Conservation (phyloP, 306 rosid genomes). For the Medicago arabica region DNA sequence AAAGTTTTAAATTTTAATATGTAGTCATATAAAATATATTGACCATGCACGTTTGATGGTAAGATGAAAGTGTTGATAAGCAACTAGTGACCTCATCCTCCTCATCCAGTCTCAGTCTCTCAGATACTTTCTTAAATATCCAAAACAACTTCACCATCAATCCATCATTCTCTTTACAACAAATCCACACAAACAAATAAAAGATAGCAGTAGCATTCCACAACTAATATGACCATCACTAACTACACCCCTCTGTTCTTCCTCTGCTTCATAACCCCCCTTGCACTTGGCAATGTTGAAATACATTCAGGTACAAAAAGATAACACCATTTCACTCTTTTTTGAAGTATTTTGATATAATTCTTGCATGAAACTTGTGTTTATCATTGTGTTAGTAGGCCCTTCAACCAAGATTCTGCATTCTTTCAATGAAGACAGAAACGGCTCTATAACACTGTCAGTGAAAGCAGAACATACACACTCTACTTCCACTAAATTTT, state of each 20-base stretch:
- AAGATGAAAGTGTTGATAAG: neutral
- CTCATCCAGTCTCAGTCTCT: conserved; percentile 1
- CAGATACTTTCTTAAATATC: conserved; percentile 4
- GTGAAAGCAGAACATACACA: conserved; percentile 39
- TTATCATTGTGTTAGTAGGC: conserved; percentile 35
- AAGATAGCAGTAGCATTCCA: neutral
- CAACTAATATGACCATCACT: conserved; percentile 38
- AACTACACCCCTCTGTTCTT: conserved; percentile 41
- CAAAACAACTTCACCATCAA: neutral
- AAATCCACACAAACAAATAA: conserved; percentile 5
- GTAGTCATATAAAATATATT: neutral
- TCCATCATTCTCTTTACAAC: neutral
- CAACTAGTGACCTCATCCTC: conserved; percentile 23
- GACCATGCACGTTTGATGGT: neutral
- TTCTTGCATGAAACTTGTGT: neutral
- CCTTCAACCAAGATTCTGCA: conserved; percentile 38
- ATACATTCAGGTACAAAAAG: conserved; percentile 48
- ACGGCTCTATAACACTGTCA: conserved; percentile 39
- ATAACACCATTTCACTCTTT: neutral
- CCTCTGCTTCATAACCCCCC: conserved; percentile 41
- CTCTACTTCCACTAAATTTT: conserved; percentile 43
- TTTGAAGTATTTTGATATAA: neutral
- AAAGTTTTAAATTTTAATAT: too few species aligned
- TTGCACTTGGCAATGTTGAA: conserved; percentile 37
- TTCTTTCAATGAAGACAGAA: conserved; percentile 42